Evolutionary conservation across 75 land plant species (phyloP).

Genomic region (Sequoia sempervirens): DNA sequence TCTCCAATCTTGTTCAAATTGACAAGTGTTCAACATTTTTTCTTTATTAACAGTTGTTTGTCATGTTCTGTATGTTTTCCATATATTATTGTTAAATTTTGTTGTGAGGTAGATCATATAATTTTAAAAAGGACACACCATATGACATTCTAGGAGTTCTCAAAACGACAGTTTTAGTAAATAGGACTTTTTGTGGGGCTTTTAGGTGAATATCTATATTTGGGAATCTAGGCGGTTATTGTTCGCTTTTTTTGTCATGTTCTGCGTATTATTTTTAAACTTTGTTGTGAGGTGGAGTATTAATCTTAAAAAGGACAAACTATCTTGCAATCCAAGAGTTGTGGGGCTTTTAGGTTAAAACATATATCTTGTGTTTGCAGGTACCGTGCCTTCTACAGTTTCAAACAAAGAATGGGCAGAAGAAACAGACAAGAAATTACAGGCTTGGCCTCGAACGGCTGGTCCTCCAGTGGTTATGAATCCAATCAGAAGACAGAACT

Average conservation of each 20-base stretch:
- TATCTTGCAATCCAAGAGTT: background rate
- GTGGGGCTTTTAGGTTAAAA: background rate
- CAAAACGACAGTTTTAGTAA: background rate
- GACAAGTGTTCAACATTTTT: too few species aligned
- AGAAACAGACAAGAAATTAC: constrained; percentile 51
- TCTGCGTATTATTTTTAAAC: too few species aligned
- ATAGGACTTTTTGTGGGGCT: background rate
- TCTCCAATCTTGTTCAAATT: too few species aligned
- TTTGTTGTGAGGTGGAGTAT: too few species aligned
- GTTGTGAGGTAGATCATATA: background rate
- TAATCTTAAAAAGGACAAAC: background rate
- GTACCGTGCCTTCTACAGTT: constrained; percentile 46
- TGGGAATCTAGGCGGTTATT: too few species aligned
- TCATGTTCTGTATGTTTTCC: too few species aligned
- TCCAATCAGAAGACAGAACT: too few species aligned
- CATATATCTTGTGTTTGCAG: constrained; percentile 10
- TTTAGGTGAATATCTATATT: background rate
- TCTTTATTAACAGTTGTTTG: too few species aligned
- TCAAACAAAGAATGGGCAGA: constrained; percentile 46
- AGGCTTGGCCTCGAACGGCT: constrained; percentile 9
- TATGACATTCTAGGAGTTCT: background rate
- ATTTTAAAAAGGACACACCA: background rate
- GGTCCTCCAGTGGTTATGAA: too few species aligned
- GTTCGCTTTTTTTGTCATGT: too few species aligned
- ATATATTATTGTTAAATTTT: background rate